Percentiles rank a stretch among this genome's conserved stretches.
These are phyloP conservation scores for Phytophthora sojae DNA, from an alignment of 352 stramenopile species.

Conservation along the genomic window DNA sequence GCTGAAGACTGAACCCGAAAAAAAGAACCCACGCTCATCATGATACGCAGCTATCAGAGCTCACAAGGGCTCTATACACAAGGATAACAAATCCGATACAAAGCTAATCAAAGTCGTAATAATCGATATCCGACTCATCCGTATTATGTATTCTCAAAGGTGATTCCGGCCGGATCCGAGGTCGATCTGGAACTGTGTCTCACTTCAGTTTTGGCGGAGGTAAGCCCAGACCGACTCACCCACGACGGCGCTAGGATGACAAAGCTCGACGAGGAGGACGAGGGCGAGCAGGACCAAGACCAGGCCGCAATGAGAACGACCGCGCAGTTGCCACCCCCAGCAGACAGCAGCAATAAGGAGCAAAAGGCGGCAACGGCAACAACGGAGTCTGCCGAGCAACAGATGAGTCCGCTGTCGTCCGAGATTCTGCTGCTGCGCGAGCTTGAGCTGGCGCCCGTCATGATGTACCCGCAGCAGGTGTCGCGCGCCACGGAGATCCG, in stretches of 20 bases:
- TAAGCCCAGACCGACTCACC: not conserved
- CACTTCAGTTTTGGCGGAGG: slow-evolving; percentile 27
- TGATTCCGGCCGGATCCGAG: not conserved
- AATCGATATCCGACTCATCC: not conserved
- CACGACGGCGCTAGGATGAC: slow-evolving; percentile 10
- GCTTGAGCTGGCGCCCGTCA: slow-evolving; percentile 54
- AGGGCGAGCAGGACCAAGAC: slow-evolving; percentile 15
- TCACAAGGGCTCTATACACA: not conserved
- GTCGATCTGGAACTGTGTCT: not conserved
- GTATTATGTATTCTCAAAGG: not conserved
- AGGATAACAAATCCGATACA: not conserved
- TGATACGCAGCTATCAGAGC: not conserved
- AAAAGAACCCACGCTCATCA: not conserved
- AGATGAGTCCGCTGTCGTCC: slow-evolving; percentile 29
- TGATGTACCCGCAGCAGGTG: slow-evolving; percentile 55
- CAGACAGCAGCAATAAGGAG: not conserved
- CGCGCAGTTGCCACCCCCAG: not conserved
- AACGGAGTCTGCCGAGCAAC: slow-evolving; percentile 4
- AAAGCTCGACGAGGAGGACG: slow-evolving; percentile 18
- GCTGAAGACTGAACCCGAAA: not conserved
- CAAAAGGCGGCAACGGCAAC: not conserved
- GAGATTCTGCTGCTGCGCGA: slow-evolving; percentile 40
- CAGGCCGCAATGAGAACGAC: not conserved
- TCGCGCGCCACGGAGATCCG: slow-evolving; percentile 66
- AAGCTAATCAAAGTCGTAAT: not conserved